Evolutionary conservation across 768 basidiomycete species (phyloP), one percentile per base, ranked within the genome.

Genomic region (Boletus huronensis): DNA sequence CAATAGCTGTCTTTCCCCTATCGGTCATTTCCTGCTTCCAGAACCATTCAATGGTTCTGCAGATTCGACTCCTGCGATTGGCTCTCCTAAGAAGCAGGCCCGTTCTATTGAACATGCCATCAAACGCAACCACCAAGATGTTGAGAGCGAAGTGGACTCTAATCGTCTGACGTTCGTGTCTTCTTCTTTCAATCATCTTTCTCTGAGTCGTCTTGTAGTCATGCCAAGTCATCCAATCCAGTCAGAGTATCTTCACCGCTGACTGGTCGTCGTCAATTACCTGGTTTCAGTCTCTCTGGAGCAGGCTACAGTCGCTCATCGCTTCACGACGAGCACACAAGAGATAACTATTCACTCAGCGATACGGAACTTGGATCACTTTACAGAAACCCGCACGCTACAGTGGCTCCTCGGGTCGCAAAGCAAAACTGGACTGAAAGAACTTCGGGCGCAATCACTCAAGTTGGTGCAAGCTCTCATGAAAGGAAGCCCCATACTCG

Each of bases 1-100:
- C 17, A 29, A 25, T 16, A 19, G 26, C 9, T 49, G 42, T 45
- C 63, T 68, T 23, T 63, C 65, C 10, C 63, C 65, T 39, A 60
- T 62, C 17, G 3, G 13, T 4, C 50, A 66, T 40, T 17, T 61
- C 29, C 38, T 50, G 13, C 29, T 67, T 32, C 50, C 54, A 1
- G 52, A 57, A 21, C 53, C 63, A 21, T 58, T 57, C 19, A 10
- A 41, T 16, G 19, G 42, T 34, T 51, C 46, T 21, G 17, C 39
- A 19, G 16, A 43, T 46, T 34, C 25, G 14, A 21, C 29, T 21
- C 10, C 46, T 8, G 6, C 32, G 14, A 19, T 31, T 11, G 25
- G 6, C 16, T 58, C 52, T 35, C 46, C 55, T 17, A 45, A 23
- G 19, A 50, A 1, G 26, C 50, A 11, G 26, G 0, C 23, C 39